Conservation (phyloP, 2,329 filamentous ascomycete species). For the Elsinoe australis region DNA sequence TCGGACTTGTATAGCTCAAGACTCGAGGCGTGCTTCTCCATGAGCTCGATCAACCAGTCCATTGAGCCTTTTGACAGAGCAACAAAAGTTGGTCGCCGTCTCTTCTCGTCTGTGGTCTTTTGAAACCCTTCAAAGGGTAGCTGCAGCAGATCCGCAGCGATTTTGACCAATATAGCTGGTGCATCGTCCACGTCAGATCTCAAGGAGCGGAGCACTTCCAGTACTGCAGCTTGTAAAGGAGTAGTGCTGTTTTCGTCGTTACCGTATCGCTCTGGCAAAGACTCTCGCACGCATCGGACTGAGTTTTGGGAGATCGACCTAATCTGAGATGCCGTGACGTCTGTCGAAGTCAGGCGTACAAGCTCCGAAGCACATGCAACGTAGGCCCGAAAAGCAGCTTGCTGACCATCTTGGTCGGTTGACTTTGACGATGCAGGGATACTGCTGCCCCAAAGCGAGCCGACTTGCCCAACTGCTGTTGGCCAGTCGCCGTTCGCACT, state of each 20-base stretch:
- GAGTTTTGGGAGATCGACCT: constrained; percentile 64
- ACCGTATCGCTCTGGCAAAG: constrained; percentile 59
- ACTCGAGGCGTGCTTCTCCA: constrained; percentile 53
- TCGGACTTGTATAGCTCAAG: constrained; percentile 62
- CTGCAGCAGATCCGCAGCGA: constrained; percentile 62
- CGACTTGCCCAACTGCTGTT: constrained; percentile 25
- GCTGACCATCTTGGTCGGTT: constrained; percentile 45
- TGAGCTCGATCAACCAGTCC: constrained; percentile 55
- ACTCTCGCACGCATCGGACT: constrained; percentile 61
- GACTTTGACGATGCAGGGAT: constrained; percentile 22
- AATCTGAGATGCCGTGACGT: constrained; percentile 56
- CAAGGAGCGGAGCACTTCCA: constrained; percentile 61
- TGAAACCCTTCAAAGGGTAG: constrained; percentile 51
- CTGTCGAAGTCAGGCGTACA: constrained; percentile 63
- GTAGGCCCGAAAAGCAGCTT: constrained; percentile 80
- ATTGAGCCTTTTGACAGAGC: constrained; percentile 82
- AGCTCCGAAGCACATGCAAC: constrained; percentile 67
- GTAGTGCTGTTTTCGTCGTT: constrained; percentile 67
- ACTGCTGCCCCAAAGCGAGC: constrained; percentile 28
- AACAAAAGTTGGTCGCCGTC: constrained; percentile 58
- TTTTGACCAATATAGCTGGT: constrained; percentile 58
- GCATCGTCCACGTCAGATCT: constrained; percentile 58
- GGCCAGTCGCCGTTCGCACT: constrained; percentile 23
- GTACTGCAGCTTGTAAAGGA: constrained; percentile 60
- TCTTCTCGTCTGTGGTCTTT: constrained; percentile 43